Evolutionary conservation across 2,329 filamentous ascomycete species (phyloP).

Genomic region (Parastagonospora nodorum): DNA sequence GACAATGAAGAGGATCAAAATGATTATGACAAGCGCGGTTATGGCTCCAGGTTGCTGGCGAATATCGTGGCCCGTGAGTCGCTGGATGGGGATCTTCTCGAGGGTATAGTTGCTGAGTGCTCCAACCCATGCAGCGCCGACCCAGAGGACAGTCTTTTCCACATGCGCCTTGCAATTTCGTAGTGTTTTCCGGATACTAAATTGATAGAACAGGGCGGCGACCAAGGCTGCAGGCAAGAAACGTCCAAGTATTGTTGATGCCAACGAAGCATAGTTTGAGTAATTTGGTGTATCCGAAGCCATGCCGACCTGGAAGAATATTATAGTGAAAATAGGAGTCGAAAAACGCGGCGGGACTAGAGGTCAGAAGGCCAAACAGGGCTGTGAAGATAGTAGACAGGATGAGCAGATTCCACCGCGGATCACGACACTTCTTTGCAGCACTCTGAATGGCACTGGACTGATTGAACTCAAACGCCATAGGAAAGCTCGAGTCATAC

Average conservation of each 20-base stretch:
- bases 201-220: conserved; percentile 34
- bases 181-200: conserved; percentile 35
- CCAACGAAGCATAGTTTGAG: conserved; percentile 34
- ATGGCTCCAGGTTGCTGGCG: conserved; percentile 46
- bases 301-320: conserved; percentile 43
- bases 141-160: conserved; percentile 45
- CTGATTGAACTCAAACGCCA: conserved; percentile 39
- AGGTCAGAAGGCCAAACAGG: not conserved
- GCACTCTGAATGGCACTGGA: conserved; percentile 13
- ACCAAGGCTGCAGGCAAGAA: conserved; percentile 44
- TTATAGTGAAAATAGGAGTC: conserved; percentile 6
- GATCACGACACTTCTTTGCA: conserved; percentile 37
- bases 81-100: conserved; percentile 42
- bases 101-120: conserved; percentile 41
- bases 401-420: conserved; percentile 40
- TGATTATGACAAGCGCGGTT: conserved; percentile 39
- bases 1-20: conserved; percentile 32
- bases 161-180: conserved; percentile 35
- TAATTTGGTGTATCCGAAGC: conserved; percentile 43
- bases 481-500: conserved; percentile 42
- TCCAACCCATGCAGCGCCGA: conserved; percentile 43
- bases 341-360: conserved; percentile 29
- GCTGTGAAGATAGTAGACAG: conserved; percentile 38
- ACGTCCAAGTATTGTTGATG: conserved; percentile 36
- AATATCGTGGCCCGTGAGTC: conserved; percentile 44